These are phyloP conservation scores for Eudorina sp. DNA, from an alignment of 139 green algal species.

Conservation along the genomic window DNA sequence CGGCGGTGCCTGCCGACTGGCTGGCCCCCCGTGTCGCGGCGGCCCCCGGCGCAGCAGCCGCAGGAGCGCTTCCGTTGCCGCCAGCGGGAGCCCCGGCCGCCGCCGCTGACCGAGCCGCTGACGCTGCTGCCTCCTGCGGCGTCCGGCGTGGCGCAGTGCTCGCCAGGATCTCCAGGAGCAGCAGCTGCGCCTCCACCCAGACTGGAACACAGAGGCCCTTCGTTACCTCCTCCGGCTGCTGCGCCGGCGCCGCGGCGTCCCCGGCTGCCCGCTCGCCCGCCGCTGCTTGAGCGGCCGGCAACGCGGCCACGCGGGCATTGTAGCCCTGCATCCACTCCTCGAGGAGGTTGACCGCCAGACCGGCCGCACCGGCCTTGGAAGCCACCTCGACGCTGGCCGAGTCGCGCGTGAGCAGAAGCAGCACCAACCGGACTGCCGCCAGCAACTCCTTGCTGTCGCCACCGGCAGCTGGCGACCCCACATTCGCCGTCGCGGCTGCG, in stretches of 20 bases:
- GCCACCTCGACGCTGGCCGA: conserved; percentile 57
- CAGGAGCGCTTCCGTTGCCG: neutral
- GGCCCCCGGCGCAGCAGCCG: neutral
- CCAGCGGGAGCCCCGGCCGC: neutral
- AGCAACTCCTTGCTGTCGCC: conserved; percentile 36
- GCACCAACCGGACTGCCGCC: conserved; percentile 74
- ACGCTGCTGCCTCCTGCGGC: neutral
- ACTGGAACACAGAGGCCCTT: conserved; percentile 70
- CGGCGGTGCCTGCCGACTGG: neutral
- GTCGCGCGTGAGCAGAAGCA: conserved; percentile 82
- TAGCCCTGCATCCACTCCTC: conserved; percentile 74
- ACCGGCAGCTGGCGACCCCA: neutral
- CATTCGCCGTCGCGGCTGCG: conserved; percentile 11
- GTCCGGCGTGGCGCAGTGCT: conserved; percentile 44
- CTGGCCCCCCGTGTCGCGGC: neutral
- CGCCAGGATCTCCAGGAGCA: conserved; percentile 81
- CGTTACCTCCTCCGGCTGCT: conserved; percentile 3
- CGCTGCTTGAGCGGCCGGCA: neutral
- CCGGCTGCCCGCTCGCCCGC: neutral
- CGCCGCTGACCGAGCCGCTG: neutral
- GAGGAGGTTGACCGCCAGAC: conserved; percentile 66
- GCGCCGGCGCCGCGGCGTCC: neutral
- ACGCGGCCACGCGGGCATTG: conserved; percentile 21
- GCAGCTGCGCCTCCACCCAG: conserved; percentile 87
- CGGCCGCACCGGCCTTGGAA: conserved; percentile 55